Conservation (phyloP, 306 rosid genomes). For the Rosa persica region DNA sequence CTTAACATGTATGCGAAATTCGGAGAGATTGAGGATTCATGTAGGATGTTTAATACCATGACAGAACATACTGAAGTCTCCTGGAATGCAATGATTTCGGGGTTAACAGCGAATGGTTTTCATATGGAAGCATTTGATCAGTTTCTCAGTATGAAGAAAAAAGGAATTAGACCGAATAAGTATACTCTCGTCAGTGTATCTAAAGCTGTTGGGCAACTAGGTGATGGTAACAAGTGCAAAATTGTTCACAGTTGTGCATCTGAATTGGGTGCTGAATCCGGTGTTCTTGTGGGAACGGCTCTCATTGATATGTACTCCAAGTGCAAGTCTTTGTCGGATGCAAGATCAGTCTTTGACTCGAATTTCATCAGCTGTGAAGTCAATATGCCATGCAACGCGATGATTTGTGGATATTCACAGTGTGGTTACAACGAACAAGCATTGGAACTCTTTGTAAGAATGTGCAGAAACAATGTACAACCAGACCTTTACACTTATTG, state of each 20-base stretch:
- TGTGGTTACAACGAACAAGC: background rate
- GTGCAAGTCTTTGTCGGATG: background rate
- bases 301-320: background rate
- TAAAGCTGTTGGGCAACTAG: background rate
- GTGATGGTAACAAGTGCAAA: background rate
- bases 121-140: background rate
- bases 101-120: background rate
- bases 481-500: background rate
- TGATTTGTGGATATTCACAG: background rate
- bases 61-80: background rate
- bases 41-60: background rate
- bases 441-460: background rate
- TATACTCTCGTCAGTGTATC: background rate
- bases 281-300: background rate
- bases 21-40: background rate
- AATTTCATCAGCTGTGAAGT: background rate
- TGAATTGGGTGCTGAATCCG: background rate
- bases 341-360: background rate
- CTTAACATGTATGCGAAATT: background rate
- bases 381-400: background rate
- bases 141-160: background rate
- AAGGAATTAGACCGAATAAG: background rate
- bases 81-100: background rate
- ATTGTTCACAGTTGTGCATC: background rate
- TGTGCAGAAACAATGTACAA: background rate